A percentile compares a stretch with the other conserved stretches of the same genome.
These are phyloP conservation scores for Closterium sp. DNA, from an alignment of 139 green algal species.

Conservation along the genomic window DNA sequence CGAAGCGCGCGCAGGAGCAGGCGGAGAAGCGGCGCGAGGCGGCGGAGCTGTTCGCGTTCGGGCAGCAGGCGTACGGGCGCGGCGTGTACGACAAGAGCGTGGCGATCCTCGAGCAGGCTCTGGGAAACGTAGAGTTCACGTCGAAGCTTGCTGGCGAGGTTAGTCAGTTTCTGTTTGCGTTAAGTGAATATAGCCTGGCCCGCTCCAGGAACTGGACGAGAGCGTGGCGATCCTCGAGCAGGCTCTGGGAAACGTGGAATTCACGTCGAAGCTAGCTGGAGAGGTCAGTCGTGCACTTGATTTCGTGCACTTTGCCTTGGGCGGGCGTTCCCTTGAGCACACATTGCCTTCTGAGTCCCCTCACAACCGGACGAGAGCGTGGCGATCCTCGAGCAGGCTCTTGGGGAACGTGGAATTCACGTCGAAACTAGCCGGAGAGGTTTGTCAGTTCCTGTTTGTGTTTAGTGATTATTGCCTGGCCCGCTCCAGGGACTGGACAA, in stretches of 20 bases:
- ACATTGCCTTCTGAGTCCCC: too few species aligned
- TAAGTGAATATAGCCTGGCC: too few species aligned
- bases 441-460: too few species aligned
- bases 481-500: too few species aligned
- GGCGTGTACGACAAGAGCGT: slow-evolving; percentile 41
- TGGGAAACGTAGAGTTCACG: neutral
- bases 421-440: slow-evolving; percentile 4
- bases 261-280: neutral
- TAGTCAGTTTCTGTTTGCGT: too few species aligned
- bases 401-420: neutral
- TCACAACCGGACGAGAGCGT: slow-evolving; percentile 18
- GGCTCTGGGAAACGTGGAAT: neutral
- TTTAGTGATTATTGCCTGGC: too few species aligned
- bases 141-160: slow-evolving; percentile 24
- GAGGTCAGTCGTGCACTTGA: too few species aligned
- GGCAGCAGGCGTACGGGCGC: slow-evolving; percentile 31
- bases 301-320: too few species aligned
- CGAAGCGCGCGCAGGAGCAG: slow-evolving; percentile 33
- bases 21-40: slow-evolving; percentile 28
- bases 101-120: slow-evolving; percentile 25
- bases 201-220: neutral
- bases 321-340: too few species aligned
- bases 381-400: slow-evolving; percentile 20
- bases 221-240: slow-evolving; percentile 25
- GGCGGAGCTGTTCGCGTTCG: slow-evolving; percentile 20